Percentiles rank a stretch among this genome's conserved stretches.
phyloP scores from a whole-genome alignment of 495 filamentous ascomycete species.

The Acidomyces sp. region DNA sequence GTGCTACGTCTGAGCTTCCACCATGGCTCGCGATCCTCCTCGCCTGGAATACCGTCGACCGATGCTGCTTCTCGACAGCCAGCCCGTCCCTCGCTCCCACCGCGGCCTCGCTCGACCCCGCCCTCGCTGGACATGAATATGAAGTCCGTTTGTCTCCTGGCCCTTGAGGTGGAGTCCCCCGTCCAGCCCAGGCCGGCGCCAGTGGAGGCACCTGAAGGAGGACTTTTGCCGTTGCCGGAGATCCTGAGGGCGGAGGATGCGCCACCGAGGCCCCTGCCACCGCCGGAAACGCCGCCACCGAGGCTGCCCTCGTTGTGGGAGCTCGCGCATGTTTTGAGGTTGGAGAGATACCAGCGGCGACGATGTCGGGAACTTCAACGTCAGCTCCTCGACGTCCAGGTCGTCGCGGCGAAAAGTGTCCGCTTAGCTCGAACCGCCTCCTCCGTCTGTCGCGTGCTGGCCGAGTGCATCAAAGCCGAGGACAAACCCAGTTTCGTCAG shows the following conservation, averaged over 20 bases:
- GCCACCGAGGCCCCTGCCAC: not conserved
- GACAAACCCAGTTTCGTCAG: slow-evolving; percentile 79
- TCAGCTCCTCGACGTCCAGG: slow-evolving; percentile 47
- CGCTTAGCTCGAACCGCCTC: slow-evolving; percentile 67
- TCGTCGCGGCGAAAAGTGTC: slow-evolving; percentile 59
- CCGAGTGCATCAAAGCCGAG: slow-evolving; percentile 77
- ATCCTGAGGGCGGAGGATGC: not conserved
- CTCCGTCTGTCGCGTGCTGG: slow-evolving; percentile 66
- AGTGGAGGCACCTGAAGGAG: not conserved
- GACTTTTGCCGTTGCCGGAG: not conserved
- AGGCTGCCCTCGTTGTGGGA: slow-evolving; percentile 45
- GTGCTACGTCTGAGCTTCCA: slow-evolving; percentile 10
- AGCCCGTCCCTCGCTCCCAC: slow-evolving; percentile 1
- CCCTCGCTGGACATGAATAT: slow-evolving; percentile 12
- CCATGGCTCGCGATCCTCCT: slow-evolving; percentile 15
- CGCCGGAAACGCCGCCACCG: not conserved
- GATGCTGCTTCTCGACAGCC: not conserved
- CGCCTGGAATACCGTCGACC: slow-evolving; percentile 1
- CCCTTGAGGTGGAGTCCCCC: not conserved
- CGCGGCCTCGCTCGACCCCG: slow-evolving; percentile 7
- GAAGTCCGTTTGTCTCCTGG: not conserved
- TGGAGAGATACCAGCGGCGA: slow-evolving; percentile 62
- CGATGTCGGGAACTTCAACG: slow-evolving; percentile 52
- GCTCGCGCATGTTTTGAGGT: slow-evolving; percentile 54
- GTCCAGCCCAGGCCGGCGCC: not conserved